Evolutionary conservation across 805 yeast genomes (phyloP), one percentile per base, ranked within the genome.

Genomic region (Wickerhamiella brachini): DNA sequence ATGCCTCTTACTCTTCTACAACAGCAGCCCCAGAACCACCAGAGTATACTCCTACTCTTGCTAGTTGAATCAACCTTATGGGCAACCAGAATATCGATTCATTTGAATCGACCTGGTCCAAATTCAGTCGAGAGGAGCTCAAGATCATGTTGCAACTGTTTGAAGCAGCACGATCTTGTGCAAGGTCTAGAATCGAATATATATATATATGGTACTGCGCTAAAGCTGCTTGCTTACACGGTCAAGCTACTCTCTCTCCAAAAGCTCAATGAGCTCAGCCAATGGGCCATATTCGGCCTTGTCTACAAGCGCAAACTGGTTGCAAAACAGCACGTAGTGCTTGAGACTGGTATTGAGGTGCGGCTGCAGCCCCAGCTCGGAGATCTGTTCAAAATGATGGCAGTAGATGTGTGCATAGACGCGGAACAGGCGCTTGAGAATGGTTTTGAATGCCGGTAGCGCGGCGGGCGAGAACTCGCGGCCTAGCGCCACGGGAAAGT

Each of bases 371-470:
- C 95, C 95, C 58, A 93, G 73, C 64, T 89, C 97, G 42, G 88
- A 78, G 52, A 93, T 85, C 67, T 90, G 96, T 64, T 88, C 95
- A 67, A 93, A 90, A 66, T 93, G 99, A 63, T 93, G 97, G 63
- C 98, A 93, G 67, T 93, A 93, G 44, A 93, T 85, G 68, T 93
- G 99, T 1, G 98, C 97, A 63, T 93, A 93, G 3, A 93, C 88
- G 64, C 98, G 76, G 68, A 89, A 93, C 48, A 93, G 71, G 57
- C 98, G 77, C 68, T 90, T 87, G 73, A 93, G 79, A 46, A 93
- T 86, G 18, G 95, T 89, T 61, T 81, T 83, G 44, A 87, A 85
- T 54, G 86, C 74, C 7, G 80, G 75, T 21, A 80, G 80, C 61
- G 94, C 89, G 57, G 83, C 86, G 49, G 80, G 80, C 7, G 96